Conservation (phyloP, 2,329 filamentous ascomycete genomes). For the Botrytis pseudocinerea region DNA sequence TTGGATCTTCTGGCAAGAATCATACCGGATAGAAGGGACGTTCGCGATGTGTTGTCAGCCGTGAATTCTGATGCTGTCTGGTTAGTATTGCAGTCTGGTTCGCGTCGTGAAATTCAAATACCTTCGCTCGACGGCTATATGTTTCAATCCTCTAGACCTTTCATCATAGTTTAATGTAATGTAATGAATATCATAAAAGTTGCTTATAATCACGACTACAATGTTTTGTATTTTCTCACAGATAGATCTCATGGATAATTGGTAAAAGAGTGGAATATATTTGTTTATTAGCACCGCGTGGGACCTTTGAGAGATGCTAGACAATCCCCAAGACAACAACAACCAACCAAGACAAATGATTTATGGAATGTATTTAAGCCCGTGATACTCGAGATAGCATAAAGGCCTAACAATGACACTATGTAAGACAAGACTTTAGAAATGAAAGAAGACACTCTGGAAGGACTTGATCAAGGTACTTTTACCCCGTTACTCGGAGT, state of each 20-base stretch:
- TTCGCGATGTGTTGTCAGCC: conserved; percentile 59
- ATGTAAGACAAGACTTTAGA: neutral
- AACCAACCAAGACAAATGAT: conserved; percentile 4
- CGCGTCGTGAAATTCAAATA: conserved; percentile 38
- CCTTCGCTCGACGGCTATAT: conserved; percentile 47
- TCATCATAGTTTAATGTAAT: conserved; percentile 1
- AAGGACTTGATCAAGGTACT: neutral
- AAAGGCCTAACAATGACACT: neutral
- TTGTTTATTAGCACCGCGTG: conserved; percentile 5
- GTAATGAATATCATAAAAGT: neutral
- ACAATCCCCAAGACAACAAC: conserved; percentile 7
- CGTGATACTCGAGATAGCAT: neutral
- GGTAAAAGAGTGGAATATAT: conserved; percentile 12
- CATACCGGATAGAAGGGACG: conserved; percentile 48
- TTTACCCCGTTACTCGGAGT: conserved; percentile 52
- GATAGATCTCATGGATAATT: neutral
- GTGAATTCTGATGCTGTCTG: conserved; percentile 77
- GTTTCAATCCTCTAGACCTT: conserved; percentile 36
- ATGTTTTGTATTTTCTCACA: neutral
- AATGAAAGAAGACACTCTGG: neutral
- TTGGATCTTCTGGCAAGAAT: conserved; percentile 60
- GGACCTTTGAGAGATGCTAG: conserved; percentile 11
- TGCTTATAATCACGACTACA: neutral
- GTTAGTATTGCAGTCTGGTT: conserved; percentile 48
- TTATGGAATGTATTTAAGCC: neutral